These are phyloP conservation scores for Hanseniaspora lachancei DNA, from an alignment of 805 yeast species.

Conservation along the genomic window DNA sequence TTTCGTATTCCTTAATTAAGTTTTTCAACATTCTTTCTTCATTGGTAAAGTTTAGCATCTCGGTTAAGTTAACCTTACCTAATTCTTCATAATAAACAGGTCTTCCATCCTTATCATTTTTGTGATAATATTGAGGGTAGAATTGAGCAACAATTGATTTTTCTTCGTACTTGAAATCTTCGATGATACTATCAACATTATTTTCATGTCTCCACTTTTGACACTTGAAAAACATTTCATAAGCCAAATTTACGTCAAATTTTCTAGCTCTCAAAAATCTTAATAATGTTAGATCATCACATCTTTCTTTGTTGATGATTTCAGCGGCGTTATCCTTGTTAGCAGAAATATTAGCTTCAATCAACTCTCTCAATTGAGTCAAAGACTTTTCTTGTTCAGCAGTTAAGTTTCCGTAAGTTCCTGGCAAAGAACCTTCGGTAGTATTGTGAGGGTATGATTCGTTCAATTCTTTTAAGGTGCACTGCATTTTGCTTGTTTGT, in stretches of 20 bases:
- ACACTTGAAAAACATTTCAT: constrained; percentile 70
- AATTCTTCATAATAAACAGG: constrained; percentile 91
- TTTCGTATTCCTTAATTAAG: constrained; percentile 94
- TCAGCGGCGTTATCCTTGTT: not conserved
- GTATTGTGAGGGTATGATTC: constrained; percentile 60
- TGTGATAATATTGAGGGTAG: constrained; percentile 96
- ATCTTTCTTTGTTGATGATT: constrained; percentile 33
- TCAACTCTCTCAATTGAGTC: constrained; percentile 41
- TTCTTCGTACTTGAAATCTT: constrained; percentile 85
- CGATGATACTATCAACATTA: constrained; percentile 75
- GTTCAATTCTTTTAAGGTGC: constrained; percentile 22
- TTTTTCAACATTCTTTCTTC: constrained; percentile 94
- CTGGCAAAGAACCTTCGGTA: constrained; percentile 52
- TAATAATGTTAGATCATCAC: constrained; percentile 73
- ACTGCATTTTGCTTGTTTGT: not conserved
- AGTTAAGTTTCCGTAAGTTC: constrained; percentile 71
- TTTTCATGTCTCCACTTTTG: constrained; percentile 84
- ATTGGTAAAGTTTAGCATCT: constrained; percentile 85
- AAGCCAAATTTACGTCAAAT: constrained; percentile 70
- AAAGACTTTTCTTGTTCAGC: constrained; percentile 52
- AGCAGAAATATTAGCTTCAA: constrained; percentile 54
- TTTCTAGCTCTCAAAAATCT: constrained; percentile 92
- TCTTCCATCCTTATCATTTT: constrained; percentile 92
- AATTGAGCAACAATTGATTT: constrained; percentile 76
- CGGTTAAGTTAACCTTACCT: constrained; percentile 77